Percentiles rank a stretch among this genome's conserved stretches.
Evolutionary conservation across 140 eudicot genomes (phyloP).

Genomic region (Senecio squalidus): DNA sequence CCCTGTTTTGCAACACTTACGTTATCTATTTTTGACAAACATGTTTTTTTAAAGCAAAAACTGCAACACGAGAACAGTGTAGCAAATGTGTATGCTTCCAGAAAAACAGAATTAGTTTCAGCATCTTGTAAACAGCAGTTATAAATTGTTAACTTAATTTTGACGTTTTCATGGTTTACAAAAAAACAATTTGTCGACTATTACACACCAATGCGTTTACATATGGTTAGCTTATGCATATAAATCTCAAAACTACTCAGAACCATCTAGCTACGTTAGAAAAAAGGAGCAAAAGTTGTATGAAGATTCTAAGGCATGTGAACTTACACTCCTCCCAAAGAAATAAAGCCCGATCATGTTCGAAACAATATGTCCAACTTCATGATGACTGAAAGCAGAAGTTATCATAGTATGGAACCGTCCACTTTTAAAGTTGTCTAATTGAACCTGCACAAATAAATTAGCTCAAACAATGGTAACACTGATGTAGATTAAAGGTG

Average conservation of each 20-base stretch:
- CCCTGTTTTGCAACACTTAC: not conserved
- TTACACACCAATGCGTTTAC: not conserved
- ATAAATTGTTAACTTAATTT: not conserved
- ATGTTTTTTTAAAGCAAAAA: too few relatives aligned
- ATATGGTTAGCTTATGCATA: not conserved
- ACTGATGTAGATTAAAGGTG: not conserved
- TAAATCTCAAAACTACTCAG: not conserved
- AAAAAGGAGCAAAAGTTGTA: not conserved
- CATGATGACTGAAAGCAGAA: constrained; percentile 73
- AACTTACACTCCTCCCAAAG: constrained; percentile 76
- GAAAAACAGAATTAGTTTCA: not conserved
- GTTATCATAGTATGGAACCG: constrained; percentile 75
- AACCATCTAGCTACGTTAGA: not conserved
- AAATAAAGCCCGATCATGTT: constrained; percentile 89
- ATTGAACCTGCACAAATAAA: constrained; percentile 48
- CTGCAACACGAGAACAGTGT: too few relatives aligned
- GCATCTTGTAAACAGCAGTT: not conserved
- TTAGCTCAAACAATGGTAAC: not conserved
- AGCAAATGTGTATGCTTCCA: not conserved
- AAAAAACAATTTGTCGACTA: not conserved
- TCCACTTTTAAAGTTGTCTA: constrained; percentile 72
- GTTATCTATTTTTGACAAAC: not conserved
- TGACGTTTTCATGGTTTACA: not conserved
- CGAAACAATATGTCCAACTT: constrained; percentile 49
- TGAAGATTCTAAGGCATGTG: not conserved